Percentiles rank a stretch among this genome's conserved stretches.
These are phyloP conservation scores for Annona cherimola DNA, from an alignment of 164 flowering plant species.

Conservation along the genomic window DNA sequence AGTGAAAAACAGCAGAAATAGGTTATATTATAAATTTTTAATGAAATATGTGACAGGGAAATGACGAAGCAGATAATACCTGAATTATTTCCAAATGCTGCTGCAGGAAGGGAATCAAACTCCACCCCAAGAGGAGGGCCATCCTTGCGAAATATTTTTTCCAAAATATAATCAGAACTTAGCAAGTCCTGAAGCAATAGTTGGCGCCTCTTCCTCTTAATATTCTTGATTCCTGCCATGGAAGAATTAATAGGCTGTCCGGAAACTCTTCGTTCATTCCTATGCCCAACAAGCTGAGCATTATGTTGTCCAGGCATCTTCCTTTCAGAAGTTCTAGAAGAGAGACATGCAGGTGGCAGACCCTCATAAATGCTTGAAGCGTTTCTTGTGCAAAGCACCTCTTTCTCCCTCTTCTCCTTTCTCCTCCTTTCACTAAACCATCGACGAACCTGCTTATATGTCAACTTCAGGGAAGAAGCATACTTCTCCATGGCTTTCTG, in stretches of 20 bases:
- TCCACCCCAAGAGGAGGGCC: constrained; percentile 81
- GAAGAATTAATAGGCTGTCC: neutral
- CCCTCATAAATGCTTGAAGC: constrained; percentile 4
- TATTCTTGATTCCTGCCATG: constrained; percentile 8
- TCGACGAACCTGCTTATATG: constrained; percentile 49
- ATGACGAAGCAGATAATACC: constrained; percentile 23
- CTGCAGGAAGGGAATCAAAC: constrained; percentile 60
- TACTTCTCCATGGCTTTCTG: constrained; percentile 35
- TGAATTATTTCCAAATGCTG: constrained; percentile 23
- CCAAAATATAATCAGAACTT: constrained; percentile 47
- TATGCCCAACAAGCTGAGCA: neutral
- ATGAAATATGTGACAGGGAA: neutral
- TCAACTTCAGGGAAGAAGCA: constrained; percentile 42
- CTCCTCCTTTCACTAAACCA: constrained; percentile 65
- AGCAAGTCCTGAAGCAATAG: constrained; percentile 42
- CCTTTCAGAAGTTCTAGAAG: constrained; percentile 4
- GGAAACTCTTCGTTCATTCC: constrained; percentile 1
- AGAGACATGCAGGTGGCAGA: neutral
- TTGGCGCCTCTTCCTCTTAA: constrained; percentile 15
- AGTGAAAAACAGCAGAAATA: neutral
- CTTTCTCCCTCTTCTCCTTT: constrained; percentile 35
- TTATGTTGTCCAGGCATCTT: constrained; percentile 11
- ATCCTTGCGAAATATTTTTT: constrained; percentile 71
- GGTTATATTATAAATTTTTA: neutral
- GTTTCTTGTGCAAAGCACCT: constrained; percentile 8